A percentile compares a stretch with the other conserved stretches of the same genome.
Evolutionary conservation across 2,329 filamentous ascomycete species (phyloP).

Genomic region (Cladosporium phlei): DNA sequence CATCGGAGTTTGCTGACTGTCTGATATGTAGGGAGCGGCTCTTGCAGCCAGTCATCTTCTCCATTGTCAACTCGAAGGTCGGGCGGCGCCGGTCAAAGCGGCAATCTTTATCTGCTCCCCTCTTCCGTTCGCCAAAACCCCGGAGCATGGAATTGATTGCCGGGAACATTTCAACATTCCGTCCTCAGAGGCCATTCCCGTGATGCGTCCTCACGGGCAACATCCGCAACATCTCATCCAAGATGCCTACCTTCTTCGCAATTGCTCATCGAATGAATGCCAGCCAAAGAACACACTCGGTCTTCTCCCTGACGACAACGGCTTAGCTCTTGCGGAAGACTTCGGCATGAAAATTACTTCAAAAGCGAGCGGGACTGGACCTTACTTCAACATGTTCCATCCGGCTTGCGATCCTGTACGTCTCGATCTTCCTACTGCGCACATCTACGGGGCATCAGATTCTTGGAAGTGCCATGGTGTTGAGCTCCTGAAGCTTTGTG

Average conservation of each 20-base stretch:
- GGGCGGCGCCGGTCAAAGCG: background rate
- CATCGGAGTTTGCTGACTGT: background rate
- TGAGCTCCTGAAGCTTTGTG: background rate
- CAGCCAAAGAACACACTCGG: background rate
- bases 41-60: background rate
- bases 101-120: background rate
- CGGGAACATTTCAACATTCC: background rate
- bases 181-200: background rate
- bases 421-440: background rate
- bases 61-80: background rate
- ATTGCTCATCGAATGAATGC: background rate
- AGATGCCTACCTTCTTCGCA: background rate
- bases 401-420: background rate
- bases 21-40: background rate
- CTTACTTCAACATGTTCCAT: background rate
- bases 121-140: background rate
- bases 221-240: background rate
- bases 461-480: background rate
- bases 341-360: background rate
- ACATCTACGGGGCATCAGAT: background rate
- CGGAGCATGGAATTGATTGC: background rate
- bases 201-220: background rate
- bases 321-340: background rate
- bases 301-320: background rate
- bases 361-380: background rate